Conservation (phyloP, 169 alveolate genomes). For the Cryptosporidium andersoni region DNA sequence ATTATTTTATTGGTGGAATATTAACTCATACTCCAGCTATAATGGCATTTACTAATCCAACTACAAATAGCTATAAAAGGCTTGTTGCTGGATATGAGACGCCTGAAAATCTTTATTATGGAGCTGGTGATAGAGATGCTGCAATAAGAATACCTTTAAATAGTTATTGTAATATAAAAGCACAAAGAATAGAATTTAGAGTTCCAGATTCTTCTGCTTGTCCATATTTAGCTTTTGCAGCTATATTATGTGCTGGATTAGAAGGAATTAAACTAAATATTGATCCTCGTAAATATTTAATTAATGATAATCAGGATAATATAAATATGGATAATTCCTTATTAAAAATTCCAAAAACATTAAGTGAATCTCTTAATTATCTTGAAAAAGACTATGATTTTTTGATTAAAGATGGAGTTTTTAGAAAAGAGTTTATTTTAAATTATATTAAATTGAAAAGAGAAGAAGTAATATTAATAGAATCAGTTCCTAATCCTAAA, state of each 20-base stretch:
- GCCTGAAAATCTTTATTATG: conserved; percentile 76
- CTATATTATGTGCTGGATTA: conserved; percentile 83
- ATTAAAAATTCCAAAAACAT: conserved; percentile 25
- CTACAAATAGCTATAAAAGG: conserved; percentile 82
- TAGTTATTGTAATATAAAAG: conserved; percentile 57
- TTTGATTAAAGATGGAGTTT: conserved; percentile 65
- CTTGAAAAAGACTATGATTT: conserved; percentile 62
- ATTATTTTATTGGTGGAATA: conserved; percentile 80
- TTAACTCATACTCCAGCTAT: conserved; percentile 80
- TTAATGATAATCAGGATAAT: background rate
- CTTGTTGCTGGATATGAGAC: conserved; percentile 84
- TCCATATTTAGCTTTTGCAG: conserved; percentile 80
- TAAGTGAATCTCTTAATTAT: conserved; percentile 31
- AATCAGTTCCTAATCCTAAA: conserved; percentile 64
- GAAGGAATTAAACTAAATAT: conserved; percentile 79
- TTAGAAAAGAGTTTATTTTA: conserved; percentile 34
- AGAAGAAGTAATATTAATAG: conserved; percentile 25
- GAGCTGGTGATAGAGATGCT: conserved; percentile 83
- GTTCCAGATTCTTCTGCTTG: conserved; percentile 82
- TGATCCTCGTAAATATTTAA: conserved; percentile 68
- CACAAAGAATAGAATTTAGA: conserved; percentile 82
- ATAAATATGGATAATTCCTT: background rate
- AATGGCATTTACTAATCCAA: conserved; percentile 81
- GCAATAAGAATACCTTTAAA: conserved; percentile 81
- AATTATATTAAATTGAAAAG: conserved; percentile 55